Percentiles rank a stretch among this genome's conserved stretches.
Conservation (phyloP, 2,329 filamentous ascomycete genomes). For the Stachybotrys echinatus region DNA sequence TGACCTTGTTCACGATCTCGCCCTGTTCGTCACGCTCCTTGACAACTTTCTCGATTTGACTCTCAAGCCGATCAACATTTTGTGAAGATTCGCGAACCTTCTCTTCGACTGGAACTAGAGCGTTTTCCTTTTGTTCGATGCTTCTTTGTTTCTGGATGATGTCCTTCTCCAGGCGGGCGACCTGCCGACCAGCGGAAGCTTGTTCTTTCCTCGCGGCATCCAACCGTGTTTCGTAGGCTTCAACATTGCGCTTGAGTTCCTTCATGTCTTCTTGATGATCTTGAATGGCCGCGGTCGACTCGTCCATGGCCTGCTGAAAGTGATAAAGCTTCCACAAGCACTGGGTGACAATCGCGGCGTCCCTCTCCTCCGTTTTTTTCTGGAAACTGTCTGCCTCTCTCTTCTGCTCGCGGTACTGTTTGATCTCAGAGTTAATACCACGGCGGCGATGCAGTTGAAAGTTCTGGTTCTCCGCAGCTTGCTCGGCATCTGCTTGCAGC, state of each 20-base stretch:
- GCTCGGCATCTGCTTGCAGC: slow-evolving; percentile 80
- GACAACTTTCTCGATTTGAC: slow-evolving; percentile 62
- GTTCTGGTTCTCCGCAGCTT: slow-evolving; percentile 81
- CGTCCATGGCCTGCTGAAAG: slow-evolving; percentile 88
- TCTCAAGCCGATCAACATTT: slow-evolving; percentile 63
- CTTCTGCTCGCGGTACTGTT: slow-evolving; percentile 96
- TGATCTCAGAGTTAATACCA: slow-evolving; percentile 96
- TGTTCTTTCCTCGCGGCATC: slow-evolving; percentile 84
- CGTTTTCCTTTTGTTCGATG: slow-evolving; percentile 81
- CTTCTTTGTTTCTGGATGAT: slow-evolving; percentile 84
- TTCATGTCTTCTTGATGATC: slow-evolving; percentile 93
- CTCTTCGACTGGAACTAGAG: slow-evolving; percentile 83
- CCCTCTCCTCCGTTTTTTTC: slow-evolving; percentile 82
- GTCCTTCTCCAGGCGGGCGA: slow-evolving; percentile 73
- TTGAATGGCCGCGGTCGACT: slow-evolving; percentile 84
- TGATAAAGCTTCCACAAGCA: slow-evolving; percentile 96
- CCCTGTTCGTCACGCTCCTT: slow-evolving; percentile 73
- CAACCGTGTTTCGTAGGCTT: slow-evolving; percentile 74
- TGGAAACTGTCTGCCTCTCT: slow-evolving; percentile 91
- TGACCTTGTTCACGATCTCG: slow-evolving; percentile 63
- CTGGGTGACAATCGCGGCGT: slow-evolving; percentile 86
- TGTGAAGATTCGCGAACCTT: slow-evolving; percentile 77
- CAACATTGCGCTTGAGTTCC: slow-evolving; percentile 82
- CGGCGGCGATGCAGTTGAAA: slow-evolving; percentile 84
- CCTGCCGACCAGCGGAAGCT: slow-evolving; percentile 67